Evolutionary conservation across 805 yeast genomes (phyloP), one percentile per base, ranked within the genome.

Genomic region (Wickerhamomyces tratensis): DNA sequence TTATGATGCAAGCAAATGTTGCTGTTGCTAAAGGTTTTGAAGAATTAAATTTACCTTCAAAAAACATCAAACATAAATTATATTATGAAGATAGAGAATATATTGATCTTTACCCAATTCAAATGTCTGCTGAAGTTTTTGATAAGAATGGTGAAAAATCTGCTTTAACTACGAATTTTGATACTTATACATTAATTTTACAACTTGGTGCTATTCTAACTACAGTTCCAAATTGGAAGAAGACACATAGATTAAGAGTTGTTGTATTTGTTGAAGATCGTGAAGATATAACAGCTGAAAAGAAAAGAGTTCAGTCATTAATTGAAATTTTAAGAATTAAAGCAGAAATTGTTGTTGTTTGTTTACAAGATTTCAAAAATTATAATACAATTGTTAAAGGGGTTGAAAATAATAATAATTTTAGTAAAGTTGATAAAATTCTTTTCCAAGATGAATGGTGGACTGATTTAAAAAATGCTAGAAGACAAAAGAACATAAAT

Each of bases 101-200:
- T 49, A 88, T 93, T 53, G 99, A 93, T 59, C 64, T 93, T 35
- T 93, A 94, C 59, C 98, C 99, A 0, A 89, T 93, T 50, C 98
- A 93, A 55, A 93, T 93, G 97, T 81, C 94, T 5, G 91, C 95
- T 0, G 78, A 80, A 37, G 76, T 86, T 41, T 70, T 77, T 38
- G 77, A 81, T 43, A 74, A 73, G 25, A 72, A 76, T 41, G 89
- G 89, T 5, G 71, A 68, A 29, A 75, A 75, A 42, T 76, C 82
- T 14, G 79, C 84, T 1, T 57, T 82, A 46, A 84, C 96, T 0
- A 88, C 95, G 4, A 93, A 93, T 56, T 88, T 93, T 57, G 99
- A 93, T 60, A 93, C 99, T 0, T 93, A 89, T 56, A 91, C 98
- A 0, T 71, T 93, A 54, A 93, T 93, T 49, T 65, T 94, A 45